Percentiles rank a stretch among this genome's conserved stretches.
Evolutionary conservation across 164 flowering plant genomes (phyloP).

Genomic region (Vitis cinerea): DNA sequence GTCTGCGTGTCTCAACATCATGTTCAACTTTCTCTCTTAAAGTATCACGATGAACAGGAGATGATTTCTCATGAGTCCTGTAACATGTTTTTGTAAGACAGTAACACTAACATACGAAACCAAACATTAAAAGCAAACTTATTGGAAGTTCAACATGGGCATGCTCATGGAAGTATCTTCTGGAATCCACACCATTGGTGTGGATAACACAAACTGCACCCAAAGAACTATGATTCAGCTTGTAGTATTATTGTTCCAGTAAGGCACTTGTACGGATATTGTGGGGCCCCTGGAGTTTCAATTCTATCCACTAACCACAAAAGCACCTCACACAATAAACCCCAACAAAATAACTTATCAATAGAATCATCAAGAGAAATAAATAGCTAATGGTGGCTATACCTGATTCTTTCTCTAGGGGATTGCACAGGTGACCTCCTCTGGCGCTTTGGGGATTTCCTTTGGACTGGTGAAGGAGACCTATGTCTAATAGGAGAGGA

Average conservation of each 20-base stretch:
- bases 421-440: conserved; percentile 48
- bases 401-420: conserved; percentile 48
- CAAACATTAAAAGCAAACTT: no score
- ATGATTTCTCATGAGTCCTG: conserved; percentile 35
- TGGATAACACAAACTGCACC: neutral
- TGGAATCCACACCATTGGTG: neutral
- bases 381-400: neutral
- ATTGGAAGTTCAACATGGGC: no score
- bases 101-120: neutral
- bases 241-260: no score
- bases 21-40: conserved; percentile 26
- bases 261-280: no score
- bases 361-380: no score
- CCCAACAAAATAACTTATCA: no score
- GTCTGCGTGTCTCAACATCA: conserved; percentile 21
- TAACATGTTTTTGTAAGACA: neutral
- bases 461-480: conserved; percentile 32
- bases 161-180: neutral
- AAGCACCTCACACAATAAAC: no score
- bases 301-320: no score
- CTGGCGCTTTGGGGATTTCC: conserved; percentile 36
- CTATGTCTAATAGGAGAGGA: conserved; percentile 23
- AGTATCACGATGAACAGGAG: conserved; percentile 29
- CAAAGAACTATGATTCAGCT: neutral
- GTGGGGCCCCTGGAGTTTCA: no score